Base-by-base conservation (phyloP, 1,284 basidiomycete genomes). In the Cystobasidium pallidum region DNA sequence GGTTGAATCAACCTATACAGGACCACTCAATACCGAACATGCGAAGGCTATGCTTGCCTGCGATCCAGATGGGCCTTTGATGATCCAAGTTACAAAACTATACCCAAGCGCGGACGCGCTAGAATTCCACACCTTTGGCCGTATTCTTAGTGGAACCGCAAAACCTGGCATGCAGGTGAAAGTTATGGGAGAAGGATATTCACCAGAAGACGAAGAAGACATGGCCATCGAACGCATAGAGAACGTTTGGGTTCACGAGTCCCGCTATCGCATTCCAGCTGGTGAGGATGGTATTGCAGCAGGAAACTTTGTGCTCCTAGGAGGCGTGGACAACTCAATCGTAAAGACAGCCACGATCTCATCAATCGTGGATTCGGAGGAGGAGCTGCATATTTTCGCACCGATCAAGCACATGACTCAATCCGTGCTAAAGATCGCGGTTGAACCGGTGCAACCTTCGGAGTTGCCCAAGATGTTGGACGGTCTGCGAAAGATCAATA, bases 401-500 rank as follows among this genome's bases (percentile, higher is more conserved):
- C 94, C 96, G 1, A 88, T 99, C 82, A 91, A 91, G 78, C 95
- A 99, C 81, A 90, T 97, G 83, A 97, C 96, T 1, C 89, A 95
- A 80, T 92, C 94, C 0, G 93, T 99, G n/a, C 87, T 99, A 76
- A 99, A 99, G 82, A 89, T 99, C 76, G 94, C 96, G 28, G 96
- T 99, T 66, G 96, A 99, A 83, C 96, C 96, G 11, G 93, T 99
- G 65, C 89, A 91, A 30, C 96, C 96, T 2, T 95, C 94, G 15
- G 96, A 99, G 82, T 84, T 99, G 66, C 96, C 96, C 15, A 98
- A 99, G 82, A 98, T 99, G 94, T 85, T 99, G 75, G 90, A 95
- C 52, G 96, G 96, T 61, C 83, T 99, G 74, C 89, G 96, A 72
- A 96, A 92, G 78, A 87, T 99, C 82, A 99, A 98, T 85, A 99